phyloP scores from a whole-genome alignment of 1,284 basidiomycete genomes.

The Macrocystidia cucumis region DNA sequence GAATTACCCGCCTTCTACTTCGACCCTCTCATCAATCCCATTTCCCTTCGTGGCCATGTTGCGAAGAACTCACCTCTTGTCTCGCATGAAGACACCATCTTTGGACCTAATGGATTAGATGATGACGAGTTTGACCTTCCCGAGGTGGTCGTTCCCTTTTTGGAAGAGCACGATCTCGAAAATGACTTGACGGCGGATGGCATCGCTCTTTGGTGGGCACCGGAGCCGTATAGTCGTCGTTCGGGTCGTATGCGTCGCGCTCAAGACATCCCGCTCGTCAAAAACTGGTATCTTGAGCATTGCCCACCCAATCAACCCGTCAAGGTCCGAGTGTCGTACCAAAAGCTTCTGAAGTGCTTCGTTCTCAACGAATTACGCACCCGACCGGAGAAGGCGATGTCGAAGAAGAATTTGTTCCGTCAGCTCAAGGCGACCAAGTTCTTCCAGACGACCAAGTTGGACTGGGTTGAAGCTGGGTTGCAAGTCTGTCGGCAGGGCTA shows the following conservation, averaged over 20 bases:
- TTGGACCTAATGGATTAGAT: conserved; percentile 80
- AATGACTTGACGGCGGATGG: conserved; percentile 94
- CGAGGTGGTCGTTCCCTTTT: conserved; percentile 77
- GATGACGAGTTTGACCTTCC: conserved; percentile 89
- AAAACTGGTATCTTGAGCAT: conserved; percentile 98
- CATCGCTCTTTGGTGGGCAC: conserved; percentile 98
- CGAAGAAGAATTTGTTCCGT: conserved; percentile 95
- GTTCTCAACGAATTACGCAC: conserved; percentile 93
- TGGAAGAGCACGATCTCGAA: conserved; percentile 77
- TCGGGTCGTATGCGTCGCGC: conserved; percentile 91
- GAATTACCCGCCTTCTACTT: conserved; percentile 99
- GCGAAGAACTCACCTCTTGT: conserved; percentile 80
- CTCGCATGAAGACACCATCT: conserved; percentile 87
- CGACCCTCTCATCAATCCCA: conserved; percentile 96
- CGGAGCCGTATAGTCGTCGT: conserved; percentile 91
- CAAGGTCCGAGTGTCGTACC: conserved; percentile 98
- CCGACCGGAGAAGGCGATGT: conserved; percentile 91
- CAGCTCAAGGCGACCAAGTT: conserved; percentile 98
- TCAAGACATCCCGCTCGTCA: conserved; percentile 93
- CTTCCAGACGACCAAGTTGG: conserved; percentile 96
- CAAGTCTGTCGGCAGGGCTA: conserved; percentile 99
- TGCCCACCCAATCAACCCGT: conserved; percentile 95
- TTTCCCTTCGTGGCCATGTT: conserved; percentile 80
- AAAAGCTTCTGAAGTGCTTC: conserved; percentile 95
- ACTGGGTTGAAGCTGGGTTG: conserved; percentile 99